phyloP scores from a whole-genome alignment of 2,329 filamentous ascomycete species.

The Stagonosporopsis vannaccii region DNA sequence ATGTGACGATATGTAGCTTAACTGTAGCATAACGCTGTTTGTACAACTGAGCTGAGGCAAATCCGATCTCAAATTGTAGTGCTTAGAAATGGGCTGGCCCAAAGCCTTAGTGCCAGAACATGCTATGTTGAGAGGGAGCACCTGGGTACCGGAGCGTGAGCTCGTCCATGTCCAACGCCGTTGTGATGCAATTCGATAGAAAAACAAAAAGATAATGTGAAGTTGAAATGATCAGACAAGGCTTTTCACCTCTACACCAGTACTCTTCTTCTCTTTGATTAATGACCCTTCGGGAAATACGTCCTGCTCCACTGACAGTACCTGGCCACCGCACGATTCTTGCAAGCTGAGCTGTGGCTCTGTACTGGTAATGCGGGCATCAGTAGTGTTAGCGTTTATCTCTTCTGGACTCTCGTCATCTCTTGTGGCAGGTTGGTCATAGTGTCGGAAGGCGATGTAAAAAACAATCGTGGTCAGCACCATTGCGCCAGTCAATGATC shows the following conservation, averaged over 20 bases:
- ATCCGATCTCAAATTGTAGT: too few species aligned
- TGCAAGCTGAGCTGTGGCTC: not conserved
- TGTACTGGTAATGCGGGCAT: not conserved
- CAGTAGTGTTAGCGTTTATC: not conserved
- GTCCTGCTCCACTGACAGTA: not conserved
- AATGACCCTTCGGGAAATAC: not conserved
- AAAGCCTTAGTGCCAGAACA: not conserved
- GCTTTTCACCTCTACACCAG: not conserved
- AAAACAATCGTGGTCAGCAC: constrained; percentile 32
- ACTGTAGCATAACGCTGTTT: too few species aligned
- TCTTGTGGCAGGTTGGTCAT: constrained; percentile 18
- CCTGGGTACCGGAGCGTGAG: not conserved
- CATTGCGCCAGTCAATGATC: constrained; percentile 33
- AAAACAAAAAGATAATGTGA: not conserved
- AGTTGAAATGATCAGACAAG: not conserved
- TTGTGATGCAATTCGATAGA: constrained; percentile 2
- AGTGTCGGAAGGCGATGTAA: constrained; percentile 34
- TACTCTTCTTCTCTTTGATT: not conserved
- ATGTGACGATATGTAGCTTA: not conserved
- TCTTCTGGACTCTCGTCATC: not conserved
- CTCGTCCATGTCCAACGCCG: constrained; percentile 6
- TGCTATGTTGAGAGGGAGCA: not conserved
- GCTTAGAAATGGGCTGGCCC: not conserved
- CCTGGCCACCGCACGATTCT: not conserved
- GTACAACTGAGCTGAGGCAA: too few species aligned